phyloP scores from a whole-genome alignment of 805 yeast genomes.

The Ogataea neopini region DNA sequence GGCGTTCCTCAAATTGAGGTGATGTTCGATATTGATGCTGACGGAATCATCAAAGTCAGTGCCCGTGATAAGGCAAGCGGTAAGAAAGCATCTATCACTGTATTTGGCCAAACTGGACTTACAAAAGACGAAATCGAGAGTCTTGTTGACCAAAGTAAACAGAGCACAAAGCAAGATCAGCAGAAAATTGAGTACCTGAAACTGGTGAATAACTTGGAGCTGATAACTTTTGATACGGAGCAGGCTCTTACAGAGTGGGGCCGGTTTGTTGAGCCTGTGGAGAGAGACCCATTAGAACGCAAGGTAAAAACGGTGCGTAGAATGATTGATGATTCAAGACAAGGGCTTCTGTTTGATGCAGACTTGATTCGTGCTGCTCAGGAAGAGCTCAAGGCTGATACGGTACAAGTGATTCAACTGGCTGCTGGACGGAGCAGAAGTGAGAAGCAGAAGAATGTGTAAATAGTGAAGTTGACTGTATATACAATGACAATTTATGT shows the following conservation, averaged over 20 bases:
- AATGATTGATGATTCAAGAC: constrained; percentile 34
- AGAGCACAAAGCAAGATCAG: constrained; percentile 78
- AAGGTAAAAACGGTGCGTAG: constrained; percentile 29
- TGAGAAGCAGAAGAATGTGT: not conserved
- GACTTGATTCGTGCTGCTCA: constrained; percentile 36
- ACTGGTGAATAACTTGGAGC: constrained; percentile 63
- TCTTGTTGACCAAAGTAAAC: constrained; percentile 90
- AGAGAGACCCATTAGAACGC: constrained; percentile 15
- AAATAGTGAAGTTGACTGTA: not conserved
- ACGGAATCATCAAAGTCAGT: constrained; percentile 93
- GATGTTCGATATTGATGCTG: constrained; percentile 93
- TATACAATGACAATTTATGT: not conserved
- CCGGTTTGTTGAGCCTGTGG: constrained; percentile 20
- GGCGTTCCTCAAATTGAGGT: constrained; percentile 91
- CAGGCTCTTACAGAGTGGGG: constrained; percentile 33
- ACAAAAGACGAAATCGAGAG: constrained; percentile 87
- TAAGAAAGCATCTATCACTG: constrained; percentile 93
- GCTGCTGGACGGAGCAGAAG: constrained; percentile 30
- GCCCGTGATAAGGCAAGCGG: constrained; percentile 92
- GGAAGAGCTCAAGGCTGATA: constrained; percentile 35
- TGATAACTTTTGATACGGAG: constrained; percentile 38
- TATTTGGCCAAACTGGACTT: constrained; percentile 93
- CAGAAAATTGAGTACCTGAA: constrained; percentile 53
- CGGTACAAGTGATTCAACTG: constrained; percentile 27
- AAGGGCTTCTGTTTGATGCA: constrained; percentile 31